Conservation (phyloP, 1,139 yeast species). For the Pichia cactophila region DNA sequence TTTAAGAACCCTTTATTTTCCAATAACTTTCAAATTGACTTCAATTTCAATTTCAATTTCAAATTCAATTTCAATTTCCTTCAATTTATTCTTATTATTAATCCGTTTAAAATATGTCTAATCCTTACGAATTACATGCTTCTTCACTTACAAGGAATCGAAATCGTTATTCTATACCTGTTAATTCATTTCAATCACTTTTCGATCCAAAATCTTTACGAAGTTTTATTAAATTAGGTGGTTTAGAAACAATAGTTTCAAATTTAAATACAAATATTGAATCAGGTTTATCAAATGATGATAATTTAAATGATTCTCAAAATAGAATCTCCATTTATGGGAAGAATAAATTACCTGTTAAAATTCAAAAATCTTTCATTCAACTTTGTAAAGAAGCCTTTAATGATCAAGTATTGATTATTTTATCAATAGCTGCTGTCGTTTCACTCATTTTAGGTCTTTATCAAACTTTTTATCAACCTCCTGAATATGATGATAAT, state of each 20-base stretch:
- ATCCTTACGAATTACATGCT: background rate
- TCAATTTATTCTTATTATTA: too few relatives aligned
- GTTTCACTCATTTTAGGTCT: slow-evolving; percentile 85
- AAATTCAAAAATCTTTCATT: slow-evolving; percentile 58
- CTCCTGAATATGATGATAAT: slow-evolving; percentile 66
- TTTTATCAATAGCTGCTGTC: slow-evolving; percentile 79
- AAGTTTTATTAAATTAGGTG: slow-evolving; percentile 35
- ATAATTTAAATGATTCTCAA: slow-evolving; percentile 22
- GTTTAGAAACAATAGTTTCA: slow-evolving; percentile 25
- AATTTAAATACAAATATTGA: slow-evolving; percentile 34
- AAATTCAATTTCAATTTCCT: too few relatives aligned
- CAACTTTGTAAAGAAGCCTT: slow-evolving; percentile 73
- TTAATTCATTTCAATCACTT: slow-evolving; percentile 32
- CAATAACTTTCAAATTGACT: too few relatives aligned
- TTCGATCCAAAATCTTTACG: slow-evolving; percentile 50
- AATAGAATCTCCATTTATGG: slow-evolving; percentile 51
- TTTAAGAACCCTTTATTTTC: too few relatives aligned
- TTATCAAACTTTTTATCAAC: slow-evolving; percentile 87
- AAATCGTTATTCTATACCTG: slow-evolving; percentile 13
- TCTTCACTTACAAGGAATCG: background rate
- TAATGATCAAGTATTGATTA: slow-evolving; percentile 82
- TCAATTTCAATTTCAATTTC: too few relatives aligned
- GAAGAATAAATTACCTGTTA: slow-evolving; percentile 61
- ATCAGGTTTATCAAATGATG: slow-evolving; percentile 38
- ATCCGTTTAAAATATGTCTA: background rate